phyloP scores from a whole-genome alignment of 768 basidiomycete species.

The Phaffia australis region DNA sequence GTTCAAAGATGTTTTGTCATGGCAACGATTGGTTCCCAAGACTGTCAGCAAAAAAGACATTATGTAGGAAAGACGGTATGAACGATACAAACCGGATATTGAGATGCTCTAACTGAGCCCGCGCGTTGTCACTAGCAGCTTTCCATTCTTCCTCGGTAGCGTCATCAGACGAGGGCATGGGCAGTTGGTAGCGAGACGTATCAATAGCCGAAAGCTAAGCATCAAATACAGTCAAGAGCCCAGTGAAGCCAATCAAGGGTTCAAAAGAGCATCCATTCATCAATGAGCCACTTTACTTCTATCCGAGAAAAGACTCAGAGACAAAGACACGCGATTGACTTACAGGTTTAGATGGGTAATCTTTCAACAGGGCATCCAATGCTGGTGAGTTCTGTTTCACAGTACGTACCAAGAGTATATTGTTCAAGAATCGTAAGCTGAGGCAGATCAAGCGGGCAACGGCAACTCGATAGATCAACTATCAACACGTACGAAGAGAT shows the following conservation, averaged over 20 bases:
- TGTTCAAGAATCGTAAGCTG: no score
- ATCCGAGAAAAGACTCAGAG: background rate
- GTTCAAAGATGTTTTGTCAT: background rate
- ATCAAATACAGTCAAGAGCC: background rate
- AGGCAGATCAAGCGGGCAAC: background rate
- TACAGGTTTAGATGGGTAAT: conserved; percentile 21
- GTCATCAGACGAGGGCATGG: conserved; percentile 48
- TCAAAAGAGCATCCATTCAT: no score
- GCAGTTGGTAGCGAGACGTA: conserved; percentile 60
- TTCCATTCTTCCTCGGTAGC: conserved; percentile 69
- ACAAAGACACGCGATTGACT: background rate
- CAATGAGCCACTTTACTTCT: no score
- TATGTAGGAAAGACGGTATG: background rate
- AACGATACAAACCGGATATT: conserved; percentile 51
- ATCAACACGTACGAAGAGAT: conserved; percentile 15
- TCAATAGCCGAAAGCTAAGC: conserved; percentile 46
- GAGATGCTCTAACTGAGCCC: conserved; percentile 76
- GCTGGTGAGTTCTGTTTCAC: conserved; percentile 11
- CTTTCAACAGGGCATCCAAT: conserved; percentile 10
- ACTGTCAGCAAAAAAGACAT: background rate
- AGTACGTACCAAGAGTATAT: no score
- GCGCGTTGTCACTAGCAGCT: conserved; percentile 60
- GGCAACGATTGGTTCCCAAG: background rate
- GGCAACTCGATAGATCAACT: background rate
- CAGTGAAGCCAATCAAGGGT: no score